A percentile compares a stretch with the other conserved stretches of the same genome.
phyloP scores from a whole-genome alignment of 2,329 filamentous ascomycete species.

The Colletotrichum sp. region DNA sequence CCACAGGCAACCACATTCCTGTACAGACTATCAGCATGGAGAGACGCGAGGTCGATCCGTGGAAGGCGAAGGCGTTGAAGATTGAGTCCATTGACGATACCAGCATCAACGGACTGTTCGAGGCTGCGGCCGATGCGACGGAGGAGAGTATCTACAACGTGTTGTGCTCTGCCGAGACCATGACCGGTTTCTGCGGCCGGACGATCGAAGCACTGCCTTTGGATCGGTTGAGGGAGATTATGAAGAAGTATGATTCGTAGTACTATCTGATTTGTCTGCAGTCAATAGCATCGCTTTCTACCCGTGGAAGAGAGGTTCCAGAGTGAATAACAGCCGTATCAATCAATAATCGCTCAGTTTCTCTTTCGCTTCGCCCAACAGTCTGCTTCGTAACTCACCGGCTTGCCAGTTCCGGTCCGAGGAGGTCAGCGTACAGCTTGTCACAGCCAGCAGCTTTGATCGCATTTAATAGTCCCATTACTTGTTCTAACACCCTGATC shows the following conservation, averaged over 20 bases:
- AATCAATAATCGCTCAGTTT: not conserved
- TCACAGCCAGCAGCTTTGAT: not conserved
- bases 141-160: conserved; percentile 73
- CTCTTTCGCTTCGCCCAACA: not conserved
- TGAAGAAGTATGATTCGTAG: conserved; percentile 37
- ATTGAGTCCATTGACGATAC: conserved; percentile 60
- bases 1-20: conserved; percentile 60
- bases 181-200: conserved; percentile 56
- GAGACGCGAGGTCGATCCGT: conserved; percentile 41
- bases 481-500: not conserved
- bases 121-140: conserved; percentile 65
- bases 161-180: conserved; percentile 64
- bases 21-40: conserved; percentile 42
- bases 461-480: not conserved
- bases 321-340: not conserved
- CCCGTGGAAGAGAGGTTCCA: not conserved
- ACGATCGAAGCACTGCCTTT: conserved; percentile 56
- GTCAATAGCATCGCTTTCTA: not conserved
- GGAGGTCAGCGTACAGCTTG: not conserved
- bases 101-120: conserved; percentile 66
- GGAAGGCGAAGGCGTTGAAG: conserved; percentile 36
- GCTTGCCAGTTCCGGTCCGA: not conserved
- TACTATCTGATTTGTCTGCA: not conserved
- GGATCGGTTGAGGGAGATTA: conserved; percentile 48
- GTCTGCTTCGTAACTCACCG: not conserved